A percentile compares a stretch with the other conserved stretches of the same genome.
These are phyloP conservation scores for Globisporangium paddicum DNA, from an alignment of 352 stramenopile genomes.

Conservation along the genomic window DNA sequence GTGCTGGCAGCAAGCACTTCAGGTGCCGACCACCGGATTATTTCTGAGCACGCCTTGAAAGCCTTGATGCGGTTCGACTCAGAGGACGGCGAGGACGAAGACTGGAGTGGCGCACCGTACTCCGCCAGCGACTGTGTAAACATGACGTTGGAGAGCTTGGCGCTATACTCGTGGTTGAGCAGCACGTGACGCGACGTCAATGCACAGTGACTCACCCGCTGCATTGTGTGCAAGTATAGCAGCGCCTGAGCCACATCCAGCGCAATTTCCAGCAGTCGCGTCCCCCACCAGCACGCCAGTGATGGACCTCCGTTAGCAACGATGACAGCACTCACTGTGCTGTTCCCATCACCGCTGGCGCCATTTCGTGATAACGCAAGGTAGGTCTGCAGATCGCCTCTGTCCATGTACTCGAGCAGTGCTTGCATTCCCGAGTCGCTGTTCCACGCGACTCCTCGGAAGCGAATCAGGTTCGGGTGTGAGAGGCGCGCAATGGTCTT, in stretches of 20 bases:
- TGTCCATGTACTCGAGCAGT: slow-evolving; percentile 26
- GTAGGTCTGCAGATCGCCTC: slow-evolving; percentile 18
- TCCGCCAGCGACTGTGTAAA: slow-evolving; percentile 1
- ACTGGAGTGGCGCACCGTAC: slow-evolving; percentile 14
- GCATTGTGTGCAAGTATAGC: slow-evolving; percentile 26
- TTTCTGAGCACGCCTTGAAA: neutral
- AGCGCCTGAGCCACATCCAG: slow-evolving; percentile 20
- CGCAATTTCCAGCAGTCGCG: slow-evolving; percentile 12
- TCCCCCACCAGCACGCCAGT: slow-evolving; percentile 15
- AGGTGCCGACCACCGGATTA: slow-evolving; percentile 10
- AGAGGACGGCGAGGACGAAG: neutral
- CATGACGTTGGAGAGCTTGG: slow-evolving; percentile 21
- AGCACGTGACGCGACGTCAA: slow-evolving; percentile 27
- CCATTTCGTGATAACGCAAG: slow-evolving; percentile 12
- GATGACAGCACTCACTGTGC: slow-evolving; percentile 4
- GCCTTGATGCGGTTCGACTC: neutral
- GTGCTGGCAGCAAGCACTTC: slow-evolving; percentile 25
- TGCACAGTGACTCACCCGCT: slow-evolving; percentile 43
- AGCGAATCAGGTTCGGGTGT: slow-evolving; percentile 22
- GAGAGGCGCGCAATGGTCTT: slow-evolving; percentile 12
- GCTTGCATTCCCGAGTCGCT: slow-evolving; percentile 12
- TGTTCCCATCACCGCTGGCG: neutral
- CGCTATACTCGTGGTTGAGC: slow-evolving; percentile 17
- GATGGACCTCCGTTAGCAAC: neutral
- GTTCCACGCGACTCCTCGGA: slow-evolving; percentile 20